Evolutionary conservation across 768 basidiomycete genomes (phyloP), one percentile per base, ranked within the genome.

Genomic region (Holtermannia corniformis): DNA sequence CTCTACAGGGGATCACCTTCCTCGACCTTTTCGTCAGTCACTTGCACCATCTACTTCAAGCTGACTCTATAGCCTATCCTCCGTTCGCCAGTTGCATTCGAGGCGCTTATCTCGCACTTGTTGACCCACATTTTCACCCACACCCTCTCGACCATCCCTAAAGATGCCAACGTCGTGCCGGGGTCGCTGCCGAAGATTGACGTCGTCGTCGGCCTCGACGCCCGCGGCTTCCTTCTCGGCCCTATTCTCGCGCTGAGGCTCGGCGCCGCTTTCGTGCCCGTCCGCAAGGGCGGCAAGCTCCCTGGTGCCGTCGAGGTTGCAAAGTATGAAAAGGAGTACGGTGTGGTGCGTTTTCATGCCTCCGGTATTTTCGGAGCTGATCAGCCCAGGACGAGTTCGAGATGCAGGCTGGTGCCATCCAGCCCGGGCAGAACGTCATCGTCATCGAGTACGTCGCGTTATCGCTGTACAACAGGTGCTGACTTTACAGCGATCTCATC

Each of bases 261-360:
- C 23, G 87, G 88, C 23, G 91, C 91, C 1, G 87, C 89, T 11
- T 99, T 99, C 61, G 90, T 95, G 2, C 92, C 95, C 1, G 91
- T 97, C 27, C 79, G 95, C 55, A 99, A 99, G 75, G 76, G 76
- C 56, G 92, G 91, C 3, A 99, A 97, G 72, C 78, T 99, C n/a
- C 95, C 95, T 4, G 95, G 95, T 44, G 66, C 81, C 61, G 86
- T 84, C 69, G 78, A 83, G 44, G 76, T 78, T 26, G 84, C 81
- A 2, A 78, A 78, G 20, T 99, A 90, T 61, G 81, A 83, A 72
- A 95, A 95, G 77, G 95, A 99, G 70, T 95, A 96, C 61, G 92
- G 91, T 43, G 65, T 73, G n/a, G 88, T 89, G 60, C 53, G 62
- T 62, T 22, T 21, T 2, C n/a, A 27, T 26, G 19, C 20, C 25